These are phyloP conservation scores for Aureobasidium uvarum DNA, from an alignment of 2,329 filamentous ascomycete species.

Conservation along the genomic window DNA sequence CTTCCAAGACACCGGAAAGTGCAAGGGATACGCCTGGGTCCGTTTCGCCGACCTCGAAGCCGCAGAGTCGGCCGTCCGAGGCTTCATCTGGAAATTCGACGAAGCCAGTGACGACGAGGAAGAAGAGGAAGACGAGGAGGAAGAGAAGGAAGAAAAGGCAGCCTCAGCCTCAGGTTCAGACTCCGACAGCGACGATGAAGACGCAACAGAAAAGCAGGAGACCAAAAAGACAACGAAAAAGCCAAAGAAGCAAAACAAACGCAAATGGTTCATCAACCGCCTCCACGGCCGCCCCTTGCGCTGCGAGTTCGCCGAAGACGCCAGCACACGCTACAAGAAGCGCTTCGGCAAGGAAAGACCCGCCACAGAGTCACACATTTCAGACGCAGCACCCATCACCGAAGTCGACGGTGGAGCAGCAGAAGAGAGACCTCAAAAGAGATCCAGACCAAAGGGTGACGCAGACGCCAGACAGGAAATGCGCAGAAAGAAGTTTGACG, in stretches of 20 bases:
- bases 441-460: conserved; percentile 34
- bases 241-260: conserved; percentile 50
- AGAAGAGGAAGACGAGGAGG: conserved; percentile 45
- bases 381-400: conserved; percentile 30
- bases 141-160: conserved; percentile 25
- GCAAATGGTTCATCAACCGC: conserved; percentile 79
- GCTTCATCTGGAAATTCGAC: conserved; percentile 68
- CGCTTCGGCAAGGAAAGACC: conserved; percentile 66
- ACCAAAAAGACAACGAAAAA: conserved; percentile 36
- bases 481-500: conserved; percentile 44
- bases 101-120: conserved; percentile 50
- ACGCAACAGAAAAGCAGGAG: conserved; percentile 31
- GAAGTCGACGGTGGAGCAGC: conserved; percentile 32
- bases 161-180: conserved; percentile 38
- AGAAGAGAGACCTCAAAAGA: conserved; percentile 33
- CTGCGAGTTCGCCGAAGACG: conserved; percentile 91
- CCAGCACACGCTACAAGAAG: conserved; percentile 87
- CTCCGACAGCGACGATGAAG: conserved; percentile 36
- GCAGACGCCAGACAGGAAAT: conserved; percentile 37
- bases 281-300: conserved; percentile 77
- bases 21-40: conserved; percentile 96
- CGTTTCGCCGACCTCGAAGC: conserved; percentile 78
- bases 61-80: conserved; percentile 73
- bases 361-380: conserved; percentile 36
- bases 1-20: conserved; percentile 96